Conservation (phyloP, 148 eudicot genomes). For the Fagopyrum tataricum region DNA sequence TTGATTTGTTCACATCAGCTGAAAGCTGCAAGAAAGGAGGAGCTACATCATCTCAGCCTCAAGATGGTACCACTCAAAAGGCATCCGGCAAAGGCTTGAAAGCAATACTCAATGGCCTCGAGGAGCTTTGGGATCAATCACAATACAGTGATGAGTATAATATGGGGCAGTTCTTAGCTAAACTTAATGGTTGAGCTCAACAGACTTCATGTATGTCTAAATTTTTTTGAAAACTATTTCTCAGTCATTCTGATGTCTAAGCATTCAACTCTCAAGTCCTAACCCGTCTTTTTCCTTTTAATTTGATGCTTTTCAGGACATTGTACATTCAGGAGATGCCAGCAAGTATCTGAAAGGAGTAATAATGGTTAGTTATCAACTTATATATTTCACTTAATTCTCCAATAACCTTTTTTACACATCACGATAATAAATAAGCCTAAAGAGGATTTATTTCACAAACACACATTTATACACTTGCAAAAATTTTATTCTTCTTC, state of each 20-base stretch:
- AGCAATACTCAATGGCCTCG: conserved; percentile 83
- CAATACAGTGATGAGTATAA: conserved; percentile 97
- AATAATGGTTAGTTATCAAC: conserved; percentile 3
- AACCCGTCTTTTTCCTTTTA: background rate
- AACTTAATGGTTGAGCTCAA: conserved; percentile 57
- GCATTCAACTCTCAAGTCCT: conserved; percentile 3
- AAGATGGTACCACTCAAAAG: conserved; percentile 36
- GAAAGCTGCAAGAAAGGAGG: conserved; percentile 68
- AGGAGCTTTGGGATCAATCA: conserved; percentile 99
- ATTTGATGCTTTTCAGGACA: conserved; percentile 9
- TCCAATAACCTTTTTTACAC: background rate
- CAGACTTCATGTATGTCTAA: background rate
- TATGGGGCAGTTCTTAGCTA: conserved; percentile 71
- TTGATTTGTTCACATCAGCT: conserved; percentile 89
- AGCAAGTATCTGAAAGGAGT: conserved; percentile 7
- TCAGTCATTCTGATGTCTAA: background rate
- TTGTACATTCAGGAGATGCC: background rate
- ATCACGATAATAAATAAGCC: background rate
- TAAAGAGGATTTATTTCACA: background rate
- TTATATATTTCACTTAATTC: background rate
- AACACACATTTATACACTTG: background rate
- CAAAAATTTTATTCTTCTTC: background rate
- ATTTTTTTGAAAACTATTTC: background rate
- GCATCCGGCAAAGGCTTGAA: conserved; percentile 71
- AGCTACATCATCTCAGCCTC: conserved; percentile 29